Conservation (phyloP, 2,329 filamentous ascomycete genomes). For the Aspergillus sp. region DNA sequence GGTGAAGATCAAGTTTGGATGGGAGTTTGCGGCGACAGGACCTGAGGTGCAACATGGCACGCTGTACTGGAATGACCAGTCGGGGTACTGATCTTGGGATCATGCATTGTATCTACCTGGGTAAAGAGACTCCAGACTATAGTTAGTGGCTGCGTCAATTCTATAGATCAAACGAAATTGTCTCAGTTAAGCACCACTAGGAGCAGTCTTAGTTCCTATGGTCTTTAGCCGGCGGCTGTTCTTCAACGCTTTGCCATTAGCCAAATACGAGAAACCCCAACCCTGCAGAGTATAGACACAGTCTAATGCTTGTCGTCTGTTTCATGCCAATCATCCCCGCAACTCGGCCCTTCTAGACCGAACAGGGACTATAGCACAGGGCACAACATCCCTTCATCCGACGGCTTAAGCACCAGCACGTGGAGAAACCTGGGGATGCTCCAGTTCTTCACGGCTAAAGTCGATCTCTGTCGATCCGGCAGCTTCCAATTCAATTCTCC, state of each 20-base stretch:
- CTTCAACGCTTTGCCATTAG: not conserved
- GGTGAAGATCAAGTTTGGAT: conserved; percentile 55
- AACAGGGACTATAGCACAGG: not conserved
- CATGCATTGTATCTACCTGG: not conserved
- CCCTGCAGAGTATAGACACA: not conserved
- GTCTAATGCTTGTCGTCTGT: not conserved
- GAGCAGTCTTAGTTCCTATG: too few species aligned
- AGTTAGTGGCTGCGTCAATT: too few species aligned
- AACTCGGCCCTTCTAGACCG: not conserved
- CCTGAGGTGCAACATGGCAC: conserved; percentile 52
- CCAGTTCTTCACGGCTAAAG: not conserved
- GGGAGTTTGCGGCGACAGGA: conserved; percentile 55
- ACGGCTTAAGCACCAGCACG: not conserved
- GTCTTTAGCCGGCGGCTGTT: not conserved
- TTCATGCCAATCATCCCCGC: not conserved
- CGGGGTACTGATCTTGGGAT: conserved; percentile 30
- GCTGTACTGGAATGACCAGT: conserved; percentile 53
- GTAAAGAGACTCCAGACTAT: too few species aligned
- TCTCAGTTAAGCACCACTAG: too few species aligned
- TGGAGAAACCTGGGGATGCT: not conserved
- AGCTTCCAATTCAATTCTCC: too few species aligned
- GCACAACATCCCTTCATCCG: not conserved
- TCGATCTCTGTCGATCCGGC: not conserved
- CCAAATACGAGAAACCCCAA: not conserved
- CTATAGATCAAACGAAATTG: too few species aligned